These are phyloP conservation scores for Margaritispora aquatica DNA, from an alignment of 495 filamentous ascomycete species.

Conservation along the genomic window DNA sequence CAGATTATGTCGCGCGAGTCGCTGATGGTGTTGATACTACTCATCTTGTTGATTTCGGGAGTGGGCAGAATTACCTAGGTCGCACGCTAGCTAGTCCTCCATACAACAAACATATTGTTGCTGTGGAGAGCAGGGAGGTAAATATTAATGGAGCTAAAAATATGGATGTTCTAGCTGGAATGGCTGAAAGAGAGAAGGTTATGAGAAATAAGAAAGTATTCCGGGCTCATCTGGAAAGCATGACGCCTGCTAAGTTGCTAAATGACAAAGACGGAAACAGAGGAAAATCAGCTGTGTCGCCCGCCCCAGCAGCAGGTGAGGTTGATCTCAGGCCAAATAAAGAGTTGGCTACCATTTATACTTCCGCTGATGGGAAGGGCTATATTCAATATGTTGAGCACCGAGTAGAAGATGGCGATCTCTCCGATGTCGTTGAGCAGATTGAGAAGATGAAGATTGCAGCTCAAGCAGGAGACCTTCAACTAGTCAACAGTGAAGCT, in stretches of 20 bases:
- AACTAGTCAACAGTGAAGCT: background rate
- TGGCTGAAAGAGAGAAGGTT: constrained; percentile 60
- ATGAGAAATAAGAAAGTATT: constrained; percentile 72
- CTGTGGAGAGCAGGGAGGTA: constrained; percentile 78
- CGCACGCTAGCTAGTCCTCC: constrained; percentile 77
- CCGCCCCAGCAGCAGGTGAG: constrained; percentile 11
- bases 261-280: constrained; percentile 35
- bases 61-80: constrained; percentile 92
- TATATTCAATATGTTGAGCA: constrained; percentile 64
- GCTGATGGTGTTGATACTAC: constrained; percentile 57
- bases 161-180: constrained; percentile 70
- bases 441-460: constrained; percentile 22
- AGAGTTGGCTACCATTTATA: constrained; percentile 39
- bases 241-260: constrained; percentile 31
- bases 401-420: constrained; percentile 50
- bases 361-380: constrained; percentile 47
- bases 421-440: constrained; percentile 46
- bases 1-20: constrained; percentile 48
- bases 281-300: constrained; percentile 16
- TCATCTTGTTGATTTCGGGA: constrained; percentile 92
- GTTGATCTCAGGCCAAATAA: constrained; percentile 39
- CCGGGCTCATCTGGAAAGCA: constrained; percentile 38
- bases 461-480: background rate
- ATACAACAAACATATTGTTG: constrained; percentile 80
- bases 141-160: constrained; percentile 80